Evolutionary conservation across 2,329 filamentous ascomycete species (phyloP).

Genomic region (Arthroderma sp.): DNA sequence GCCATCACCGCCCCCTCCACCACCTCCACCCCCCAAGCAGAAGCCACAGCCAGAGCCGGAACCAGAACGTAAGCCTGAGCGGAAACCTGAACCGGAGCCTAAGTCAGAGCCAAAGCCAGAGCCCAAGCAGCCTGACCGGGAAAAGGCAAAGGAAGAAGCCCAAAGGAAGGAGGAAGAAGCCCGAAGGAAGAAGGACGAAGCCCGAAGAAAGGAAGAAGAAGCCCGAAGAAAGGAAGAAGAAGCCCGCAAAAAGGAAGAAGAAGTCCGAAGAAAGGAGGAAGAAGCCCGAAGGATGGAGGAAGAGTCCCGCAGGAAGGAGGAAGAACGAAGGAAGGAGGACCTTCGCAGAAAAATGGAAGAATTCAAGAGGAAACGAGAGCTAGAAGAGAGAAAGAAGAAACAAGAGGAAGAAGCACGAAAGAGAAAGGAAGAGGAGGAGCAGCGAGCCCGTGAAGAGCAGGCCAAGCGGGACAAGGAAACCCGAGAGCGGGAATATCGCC

Average conservation of each 20-base stretch:
- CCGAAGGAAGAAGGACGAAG: conserved; percentile 13
- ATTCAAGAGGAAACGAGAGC: conserved; percentile 21
- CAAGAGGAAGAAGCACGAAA: conserved; percentile 26
- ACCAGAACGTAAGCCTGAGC: conserved; percentile 1
- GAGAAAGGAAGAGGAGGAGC: conserved; percentile 26
- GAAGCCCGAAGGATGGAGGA: conserved; percentile 10
- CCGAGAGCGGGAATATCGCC: conserved; percentile 27
- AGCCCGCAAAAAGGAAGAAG: conserved; percentile 19
- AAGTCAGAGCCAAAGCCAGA: conserved; percentile 7
- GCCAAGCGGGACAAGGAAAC: conserved; percentile 27
- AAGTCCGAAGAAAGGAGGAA: conserved; percentile 24
- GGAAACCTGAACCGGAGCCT: conserved; percentile 5
- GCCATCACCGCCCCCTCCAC: conserved; percentile 1
- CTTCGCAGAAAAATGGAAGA: conserved; percentile 22
- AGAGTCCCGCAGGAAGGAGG: conserved; percentile 16
- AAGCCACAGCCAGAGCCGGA: conserved; percentile 2
- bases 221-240: conserved; percentile 26
- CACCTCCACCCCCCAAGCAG: conserved; percentile 3
- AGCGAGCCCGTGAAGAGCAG: conserved; percentile 29
- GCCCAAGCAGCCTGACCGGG: conserved; percentile 6
- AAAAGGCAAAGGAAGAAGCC: conserved; percentile 24
- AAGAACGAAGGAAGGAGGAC: conserved; percentile 25
- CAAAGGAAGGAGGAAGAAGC: conserved; percentile 21
- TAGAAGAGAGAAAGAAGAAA: conserved; percentile 24
- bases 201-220: neutral